Conservation (phyloP, 257 asterid genomes). For the Euphrasia confusa region DNA sequence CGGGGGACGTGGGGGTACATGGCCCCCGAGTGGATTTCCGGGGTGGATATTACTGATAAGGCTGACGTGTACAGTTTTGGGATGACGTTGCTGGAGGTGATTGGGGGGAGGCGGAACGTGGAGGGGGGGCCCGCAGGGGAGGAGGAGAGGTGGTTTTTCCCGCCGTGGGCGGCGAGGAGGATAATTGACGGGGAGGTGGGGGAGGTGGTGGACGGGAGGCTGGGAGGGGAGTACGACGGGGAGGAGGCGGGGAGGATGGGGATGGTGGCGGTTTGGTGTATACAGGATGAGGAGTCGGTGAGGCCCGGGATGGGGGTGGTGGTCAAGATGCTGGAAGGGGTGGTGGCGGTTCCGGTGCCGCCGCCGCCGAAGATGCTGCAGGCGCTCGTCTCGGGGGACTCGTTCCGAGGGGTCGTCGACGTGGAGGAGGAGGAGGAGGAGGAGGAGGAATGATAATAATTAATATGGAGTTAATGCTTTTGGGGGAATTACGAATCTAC, state of each 20-base stretch:
- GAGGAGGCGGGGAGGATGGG: conserved; percentile 54
- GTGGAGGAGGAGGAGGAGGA: conserved; percentile 28
- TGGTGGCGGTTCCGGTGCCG: conserved; percentile 58
- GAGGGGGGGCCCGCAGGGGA: conserved; percentile 38
- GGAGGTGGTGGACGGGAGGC: conserved; percentile 54
- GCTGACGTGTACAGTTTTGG: conserved; percentile 85
- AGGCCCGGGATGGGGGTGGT: conserved; percentile 85
- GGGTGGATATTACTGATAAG: conserved; percentile 69
- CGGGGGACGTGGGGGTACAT: conserved; percentile 87
- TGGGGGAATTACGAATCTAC: too few relatives aligned
- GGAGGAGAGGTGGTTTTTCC: conserved; percentile 64
- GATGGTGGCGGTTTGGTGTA: conserved; percentile 69
- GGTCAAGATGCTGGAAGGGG: conserved; percentile 84
- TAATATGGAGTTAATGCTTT: too few relatives aligned
- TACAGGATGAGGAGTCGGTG: conserved; percentile 65
- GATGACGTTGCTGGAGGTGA: conserved; percentile 65
- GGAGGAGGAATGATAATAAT: too few relatives aligned
- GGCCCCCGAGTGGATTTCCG: conserved; percentile 90
- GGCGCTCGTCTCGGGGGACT: conserved; percentile 75
- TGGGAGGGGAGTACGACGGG: conserved; percentile 35
- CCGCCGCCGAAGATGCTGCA: conserved; percentile 78
- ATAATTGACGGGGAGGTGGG: conserved; percentile 52
- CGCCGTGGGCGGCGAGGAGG: conserved; percentile 65
- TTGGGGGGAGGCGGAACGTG: conserved; percentile 66
- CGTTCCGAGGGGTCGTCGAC: conserved; percentile 51